These are phyloP conservation scores for Candida namnaoensis DNA, from an alignment of 805 yeast species.

Conservation along the genomic window DNA sequence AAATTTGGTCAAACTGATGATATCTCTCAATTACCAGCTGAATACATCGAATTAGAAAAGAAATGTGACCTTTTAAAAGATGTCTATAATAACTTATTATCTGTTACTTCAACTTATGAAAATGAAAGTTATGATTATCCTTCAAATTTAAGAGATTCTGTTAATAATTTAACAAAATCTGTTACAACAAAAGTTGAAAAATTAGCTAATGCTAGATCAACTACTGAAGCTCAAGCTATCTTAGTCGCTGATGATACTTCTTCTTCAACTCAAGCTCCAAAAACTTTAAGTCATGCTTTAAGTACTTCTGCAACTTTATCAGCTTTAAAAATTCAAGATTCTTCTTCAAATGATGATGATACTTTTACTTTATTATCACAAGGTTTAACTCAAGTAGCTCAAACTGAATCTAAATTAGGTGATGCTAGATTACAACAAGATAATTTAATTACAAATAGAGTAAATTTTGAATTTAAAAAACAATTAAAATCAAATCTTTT, in stretches of 20 bases:
- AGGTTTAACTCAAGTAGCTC: constrained; percentile 59
- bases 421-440: constrained; percentile 81
- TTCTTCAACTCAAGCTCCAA: constrained; percentile 48
- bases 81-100: constrained; percentile 49
- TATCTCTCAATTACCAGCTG: constrained; percentile 78
- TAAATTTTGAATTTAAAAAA: constrained; percentile 57
- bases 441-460: constrained; percentile 56
- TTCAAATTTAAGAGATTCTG: constrained; percentile 61
- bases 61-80: constrained; percentile 66
- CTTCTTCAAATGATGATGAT: constrained; percentile 25
- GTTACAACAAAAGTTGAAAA: constrained; percentile 57
- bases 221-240: constrained; percentile 78
- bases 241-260: constrained; percentile 34
- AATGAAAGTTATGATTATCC: constrained; percentile 82
- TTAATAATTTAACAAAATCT: constrained; percentile 60
- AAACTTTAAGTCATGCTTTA: constrained; percentile 76
- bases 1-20: constrained; percentile 73
- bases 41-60: constrained; percentile 65
- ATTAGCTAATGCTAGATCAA: constrained; percentile 62
- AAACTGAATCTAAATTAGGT: constrained; percentile 66
- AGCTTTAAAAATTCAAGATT: constrained; percentile 20
- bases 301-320: constrained; percentile 60
- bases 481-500: constrained; percentile 52
- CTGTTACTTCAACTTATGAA: constrained; percentile 51
- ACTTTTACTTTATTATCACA: constrained; percentile 45